phyloP scores from a whole-genome alignment of 2,329 filamentous ascomycete genomes.

The Fusarium concolor region DNA sequence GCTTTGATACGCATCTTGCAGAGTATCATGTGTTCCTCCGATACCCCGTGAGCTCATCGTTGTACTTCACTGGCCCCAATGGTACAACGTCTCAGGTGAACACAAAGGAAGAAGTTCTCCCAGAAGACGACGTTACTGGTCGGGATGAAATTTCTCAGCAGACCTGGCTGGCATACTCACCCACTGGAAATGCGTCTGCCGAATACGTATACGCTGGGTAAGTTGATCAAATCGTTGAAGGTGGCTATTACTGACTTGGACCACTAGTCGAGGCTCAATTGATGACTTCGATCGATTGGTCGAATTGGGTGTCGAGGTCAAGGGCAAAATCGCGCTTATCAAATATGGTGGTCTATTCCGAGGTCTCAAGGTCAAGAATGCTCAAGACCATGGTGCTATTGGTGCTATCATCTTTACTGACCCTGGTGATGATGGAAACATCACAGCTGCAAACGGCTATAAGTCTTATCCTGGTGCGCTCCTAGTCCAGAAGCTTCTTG shows the following conservation, averaged over 20 bases:
- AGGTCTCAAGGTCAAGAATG: slow-evolving; percentile 85
- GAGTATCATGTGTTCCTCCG: slow-evolving; percentile 71
- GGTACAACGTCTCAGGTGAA: slow-evolving; percentile 71
- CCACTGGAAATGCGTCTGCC: slow-evolving; percentile 79
- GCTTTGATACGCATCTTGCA: slow-evolving; percentile 50
- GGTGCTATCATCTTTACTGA: slow-evolving; percentile 85
- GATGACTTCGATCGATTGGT: slow-evolving; percentile 78
- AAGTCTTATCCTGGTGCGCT: slow-evolving; percentile 70
- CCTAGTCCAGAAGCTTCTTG: accelerated
- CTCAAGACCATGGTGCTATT: slow-evolving; percentile 85
- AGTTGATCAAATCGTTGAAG: not conserved
- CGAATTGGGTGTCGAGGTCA: slow-evolving; percentile 73
- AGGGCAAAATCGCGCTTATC: slow-evolving; percentile 81
- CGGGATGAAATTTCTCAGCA: slow-evolving; percentile 73
- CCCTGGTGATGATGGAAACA: slow-evolving; percentile 83
- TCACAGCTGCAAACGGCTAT: slow-evolving; percentile 80
- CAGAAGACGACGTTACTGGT: slow-evolving; percentile 79
- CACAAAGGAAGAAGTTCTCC: slow-evolving; percentile 77
- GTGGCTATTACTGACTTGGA: not conserved
- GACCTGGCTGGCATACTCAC: slow-evolving; percentile 86
- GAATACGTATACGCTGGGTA: slow-evolving; percentile 81
- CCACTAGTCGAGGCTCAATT: slow-evolving; percentile 70
- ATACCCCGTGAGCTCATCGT: slow-evolving; percentile 68
- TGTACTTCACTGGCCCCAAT: slow-evolving; percentile 54
- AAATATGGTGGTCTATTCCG: slow-evolving; percentile 84